These are phyloP conservation scores for Oryza brachyantha DNA, from an alignment of 176 grass and related monocot genomes.

Conservation along the genomic window DNA sequence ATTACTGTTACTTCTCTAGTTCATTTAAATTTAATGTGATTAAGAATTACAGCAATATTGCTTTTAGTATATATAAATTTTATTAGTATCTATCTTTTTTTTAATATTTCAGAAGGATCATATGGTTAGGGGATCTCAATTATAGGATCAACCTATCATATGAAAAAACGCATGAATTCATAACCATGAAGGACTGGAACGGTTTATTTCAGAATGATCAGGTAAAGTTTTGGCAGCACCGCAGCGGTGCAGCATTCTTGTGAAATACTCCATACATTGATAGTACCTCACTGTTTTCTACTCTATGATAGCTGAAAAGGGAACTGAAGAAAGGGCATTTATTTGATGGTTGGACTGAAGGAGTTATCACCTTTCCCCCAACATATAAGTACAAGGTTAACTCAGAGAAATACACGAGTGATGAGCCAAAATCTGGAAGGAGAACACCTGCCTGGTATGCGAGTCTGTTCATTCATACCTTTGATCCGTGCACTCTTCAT, in stretches of 20 bases:
- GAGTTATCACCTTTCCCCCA: constrained; percentile 69
- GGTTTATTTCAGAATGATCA: constrained; percentile 78
- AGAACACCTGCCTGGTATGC: constrained; percentile 91
- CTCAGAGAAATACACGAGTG: constrained; percentile 75
- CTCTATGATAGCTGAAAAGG: constrained; percentile 52
- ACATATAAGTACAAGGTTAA: constrained; percentile 91
- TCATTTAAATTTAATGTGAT: background rate
- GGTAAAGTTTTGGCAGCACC: constrained; percentile 40
- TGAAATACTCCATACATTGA: background rate
- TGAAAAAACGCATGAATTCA: constrained; percentile 69
- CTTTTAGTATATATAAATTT: background rate
- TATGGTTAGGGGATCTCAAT: constrained; percentile 98
- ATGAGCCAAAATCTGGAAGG: constrained; percentile 76
- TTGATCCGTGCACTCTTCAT: background rate
- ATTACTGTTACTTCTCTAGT: background rate
- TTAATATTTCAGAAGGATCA: constrained; percentile 73
- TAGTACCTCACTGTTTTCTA: background rate
- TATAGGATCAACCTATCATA: constrained; percentile 87
- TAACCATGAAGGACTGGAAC: constrained; percentile 66
- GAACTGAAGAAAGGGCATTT: constrained; percentile 60
- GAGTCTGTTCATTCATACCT: background rate
- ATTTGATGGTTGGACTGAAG: constrained; percentile 92
- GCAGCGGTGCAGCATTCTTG: background rate
- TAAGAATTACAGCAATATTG: background rate
- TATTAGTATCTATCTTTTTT: constrained; percentile 11